phyloP scores from a whole-genome alignment of 805 yeast genomes.

The Wickerhamiella sergipiensis region DNA sequence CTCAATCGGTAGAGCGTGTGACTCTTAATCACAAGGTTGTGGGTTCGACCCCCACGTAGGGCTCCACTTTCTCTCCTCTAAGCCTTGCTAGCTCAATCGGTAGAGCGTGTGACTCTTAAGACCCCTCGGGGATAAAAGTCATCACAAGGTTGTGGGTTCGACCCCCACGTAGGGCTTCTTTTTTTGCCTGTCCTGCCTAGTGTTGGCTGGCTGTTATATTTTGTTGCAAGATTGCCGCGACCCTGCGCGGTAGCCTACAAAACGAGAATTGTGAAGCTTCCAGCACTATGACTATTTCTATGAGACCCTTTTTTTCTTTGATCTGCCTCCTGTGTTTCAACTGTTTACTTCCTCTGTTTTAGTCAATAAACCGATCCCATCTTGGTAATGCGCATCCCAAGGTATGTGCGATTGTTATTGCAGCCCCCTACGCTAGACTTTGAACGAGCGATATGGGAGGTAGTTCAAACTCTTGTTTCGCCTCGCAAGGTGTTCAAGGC shows the following conservation, averaged over 20 bases:
- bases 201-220: no score
- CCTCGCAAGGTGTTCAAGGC: conserved; percentile 77
- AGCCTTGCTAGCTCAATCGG: conserved; percentile 22
- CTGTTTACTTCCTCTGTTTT: no score
- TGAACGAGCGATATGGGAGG: conserved; percentile 90
- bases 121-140: conserved; percentile 17
- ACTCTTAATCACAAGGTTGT: conserved; percentile 21
- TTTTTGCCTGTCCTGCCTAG: conserved; percentile 5
- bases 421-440: conserved; percentile 76
- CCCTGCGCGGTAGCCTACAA: no score
- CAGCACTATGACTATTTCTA: no score
- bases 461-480: conserved; percentile 52
- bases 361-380: no score
- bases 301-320: conserved; percentile 7
- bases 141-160: conserved; percentile 22
- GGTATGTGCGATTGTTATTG: conserved; percentile 31
- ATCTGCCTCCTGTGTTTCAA: not conserved
- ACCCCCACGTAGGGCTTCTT: conserved; percentile 21
- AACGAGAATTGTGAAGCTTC: no score
- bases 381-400: conserved; percentile 17
- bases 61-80: conserved; percentile 9
- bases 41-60: conserved; percentile 23
- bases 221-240: no score
- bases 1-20: conserved; percentile 23
- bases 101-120: conserved; percentile 21